Evolutionary conservation across 2,329 filamentous ascomycete genomes (phyloP), one percentile per base, ranked within the genome.

Genomic region (Colletotrichum caudatum): DNA sequence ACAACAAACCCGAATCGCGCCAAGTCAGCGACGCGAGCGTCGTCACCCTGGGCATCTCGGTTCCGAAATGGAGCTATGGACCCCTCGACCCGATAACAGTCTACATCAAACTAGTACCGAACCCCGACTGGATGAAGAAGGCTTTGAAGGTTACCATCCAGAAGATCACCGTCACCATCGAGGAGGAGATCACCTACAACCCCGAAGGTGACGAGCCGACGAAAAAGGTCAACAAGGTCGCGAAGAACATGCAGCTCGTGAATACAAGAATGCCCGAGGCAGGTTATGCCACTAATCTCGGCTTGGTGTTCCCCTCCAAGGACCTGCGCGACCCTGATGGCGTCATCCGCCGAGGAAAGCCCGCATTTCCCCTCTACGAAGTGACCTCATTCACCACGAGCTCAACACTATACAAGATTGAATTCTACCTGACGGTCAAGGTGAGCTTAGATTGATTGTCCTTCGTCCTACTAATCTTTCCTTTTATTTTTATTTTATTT

Each of bases 171-270:
- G 91, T 98, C 53, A 90, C 91, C 16, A 97, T 99, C 76, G 96
- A 98, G 78, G 96, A 99, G 82, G 95, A 98, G 80, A 97, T 98
- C 71, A 97, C 96, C n/a, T 99, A 93, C 83, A 98, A 99, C 75
- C 96, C 96, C 39, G 95, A 98, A 82, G 96, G 96, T 60, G 96
- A 98, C 78, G 96, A 98, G 79, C 94, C 95, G 37, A 93, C 93
- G 41, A 93, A 94, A 75, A 98, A 97, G 81, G 86, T 94, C 75
- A 98, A 97, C 81, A 93, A 91, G 68, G 85, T 99, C 75, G 92
- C 93, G 35, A 96, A 94, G 80, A 93, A 95, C 76, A 92, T 92
- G 1, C 94, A 98, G 77, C 84, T 86, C 0, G 91, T 99, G 39
- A 93, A 93, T 62, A 89, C 93, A 64, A 97, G 93, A 81, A 86